Conservation (phyloP, 768 basidiomycete species). For the Trichaptum fuscoviolaceum region DNA sequence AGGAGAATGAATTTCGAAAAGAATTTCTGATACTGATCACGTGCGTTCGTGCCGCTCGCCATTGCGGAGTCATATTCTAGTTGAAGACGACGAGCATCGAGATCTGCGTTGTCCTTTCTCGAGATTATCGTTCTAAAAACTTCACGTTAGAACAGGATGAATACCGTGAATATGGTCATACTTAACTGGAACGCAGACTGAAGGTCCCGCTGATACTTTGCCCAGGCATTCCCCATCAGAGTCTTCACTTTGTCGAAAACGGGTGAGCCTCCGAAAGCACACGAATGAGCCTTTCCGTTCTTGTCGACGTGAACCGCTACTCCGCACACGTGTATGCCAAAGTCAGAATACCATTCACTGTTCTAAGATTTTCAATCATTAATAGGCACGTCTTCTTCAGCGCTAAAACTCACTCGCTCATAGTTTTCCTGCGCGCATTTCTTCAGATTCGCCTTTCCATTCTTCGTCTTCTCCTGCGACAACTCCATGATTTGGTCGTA, state of each 20-base stretch:
- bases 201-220: not conserved
- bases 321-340: not conserved
- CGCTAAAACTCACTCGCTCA: not conserved
- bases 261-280: not conserved
- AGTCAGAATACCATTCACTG: not conserved
- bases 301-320: not conserved
- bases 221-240: not conserved
- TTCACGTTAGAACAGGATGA: too few relatives aligned
- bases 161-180: too few relatives aligned
- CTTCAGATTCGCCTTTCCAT: not conserved
- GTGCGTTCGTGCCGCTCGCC: not conserved
- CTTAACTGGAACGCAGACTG: not conserved
- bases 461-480: not conserved
- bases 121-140: not conserved
- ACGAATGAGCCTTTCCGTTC: not conserved
- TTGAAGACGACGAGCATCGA: not conserved
- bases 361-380: not conserved
- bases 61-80: not conserved
- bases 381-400: not conserved
- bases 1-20: not conserved
- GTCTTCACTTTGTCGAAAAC: not conserved
- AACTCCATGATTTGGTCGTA: not conserved
- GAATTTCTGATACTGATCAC: not conserved
- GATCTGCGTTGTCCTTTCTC: not conserved
- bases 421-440: not conserved